phyloP scores from a whole-genome alignment of 805 yeast genomes.

The Candida arabinofermentans region DNA sequence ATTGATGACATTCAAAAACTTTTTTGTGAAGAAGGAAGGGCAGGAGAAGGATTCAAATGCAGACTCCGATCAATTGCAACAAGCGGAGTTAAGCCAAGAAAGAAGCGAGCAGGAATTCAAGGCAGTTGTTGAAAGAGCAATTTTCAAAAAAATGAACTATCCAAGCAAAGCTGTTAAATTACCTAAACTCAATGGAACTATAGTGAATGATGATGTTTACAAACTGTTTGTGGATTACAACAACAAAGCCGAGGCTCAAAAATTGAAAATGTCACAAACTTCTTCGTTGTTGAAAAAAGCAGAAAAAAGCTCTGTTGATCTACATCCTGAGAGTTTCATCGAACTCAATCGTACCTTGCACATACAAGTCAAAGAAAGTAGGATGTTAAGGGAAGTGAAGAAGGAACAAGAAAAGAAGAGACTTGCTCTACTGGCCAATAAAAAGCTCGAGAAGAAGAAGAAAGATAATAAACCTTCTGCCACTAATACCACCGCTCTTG shows the following conservation, averaged over 20 bases:
- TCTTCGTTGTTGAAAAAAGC: not conserved
- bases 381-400: too few species aligned
- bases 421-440: too few species aligned
- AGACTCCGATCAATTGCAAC: conserved; percentile 18
- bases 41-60: not conserved
- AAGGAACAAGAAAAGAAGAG: too few species aligned
- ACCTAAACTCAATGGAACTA: conserved; percentile 10
- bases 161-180: not conserved
- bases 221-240: conserved; percentile 8
- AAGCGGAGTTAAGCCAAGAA: too few species aligned
- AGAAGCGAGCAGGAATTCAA: conserved; percentile 21
- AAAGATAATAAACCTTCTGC: too few species aligned
- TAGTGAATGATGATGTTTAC: conserved; percentile 8
- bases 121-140: conserved; percentile 35
- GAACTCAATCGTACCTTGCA: too few species aligned
- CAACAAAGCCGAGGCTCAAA: not conserved
- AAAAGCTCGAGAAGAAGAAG: too few species aligned
- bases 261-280: not conserved
- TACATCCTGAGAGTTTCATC: not conserved
- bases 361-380: too few species aligned
- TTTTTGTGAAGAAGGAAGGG: not conserved
- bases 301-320: not conserved
- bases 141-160: conserved; percentile 30
- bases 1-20: conserved; percentile 25
- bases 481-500: not conserved